These are phyloP conservation scores for Fusarium nurragi DNA, from an alignment of 2,329 filamentous ascomycete species.

Conservation along the genomic window DNA sequence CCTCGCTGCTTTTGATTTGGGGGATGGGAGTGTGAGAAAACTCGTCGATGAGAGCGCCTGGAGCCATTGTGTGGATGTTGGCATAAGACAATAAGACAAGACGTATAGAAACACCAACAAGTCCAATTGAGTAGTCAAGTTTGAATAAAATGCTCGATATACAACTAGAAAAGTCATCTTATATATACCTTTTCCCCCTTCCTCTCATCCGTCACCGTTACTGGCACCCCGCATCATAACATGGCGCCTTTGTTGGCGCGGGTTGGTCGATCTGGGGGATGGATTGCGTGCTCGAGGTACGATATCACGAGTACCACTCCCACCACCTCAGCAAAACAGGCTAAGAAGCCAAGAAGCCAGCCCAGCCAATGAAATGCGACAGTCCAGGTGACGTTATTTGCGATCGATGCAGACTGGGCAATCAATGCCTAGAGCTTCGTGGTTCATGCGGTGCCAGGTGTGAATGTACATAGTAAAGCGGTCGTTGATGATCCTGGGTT, in stretches of 20 bases:
- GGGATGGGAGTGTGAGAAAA: slow-evolving; percentile 23
- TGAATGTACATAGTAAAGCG: neutral
- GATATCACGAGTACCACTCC: slow-evolving; percentile 43
- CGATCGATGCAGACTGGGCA: neutral
- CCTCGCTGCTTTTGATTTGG: slow-evolving; percentile 39
- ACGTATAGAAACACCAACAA: neutral
- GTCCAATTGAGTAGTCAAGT: slow-evolving; percentile 9
- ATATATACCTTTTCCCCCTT: slow-evolving; percentile 24
- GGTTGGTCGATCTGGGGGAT: slow-evolving; percentile 8
- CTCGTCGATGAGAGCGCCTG: slow-evolving; percentile 41
- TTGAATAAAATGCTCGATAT: neutral
- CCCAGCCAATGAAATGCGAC: slow-evolving; percentile 7
- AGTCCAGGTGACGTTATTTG: slow-evolving; percentile 29
- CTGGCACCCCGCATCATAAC: slow-evolving; percentile 32
- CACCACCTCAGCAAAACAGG: slow-evolving; percentile 19
- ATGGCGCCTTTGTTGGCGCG: slow-evolving; percentile 38
- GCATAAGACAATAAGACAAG: neutral
- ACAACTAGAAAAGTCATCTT: neutral
- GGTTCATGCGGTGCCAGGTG: slow-evolving; percentile 1
- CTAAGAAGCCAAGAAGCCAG: neutral
- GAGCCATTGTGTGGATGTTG: slow-evolving; percentile 33
- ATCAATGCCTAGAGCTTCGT: neutral
- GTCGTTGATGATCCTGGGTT: neutral
- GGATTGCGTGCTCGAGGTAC: slow-evolving; percentile 43
- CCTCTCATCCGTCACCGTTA: slow-evolving; percentile 19